Percentiles rank a stretch among this genome's conserved stretches.
Conservation (phyloP, 495 filamentous ascomycete species). For the Penicillium salamii region DNA sequence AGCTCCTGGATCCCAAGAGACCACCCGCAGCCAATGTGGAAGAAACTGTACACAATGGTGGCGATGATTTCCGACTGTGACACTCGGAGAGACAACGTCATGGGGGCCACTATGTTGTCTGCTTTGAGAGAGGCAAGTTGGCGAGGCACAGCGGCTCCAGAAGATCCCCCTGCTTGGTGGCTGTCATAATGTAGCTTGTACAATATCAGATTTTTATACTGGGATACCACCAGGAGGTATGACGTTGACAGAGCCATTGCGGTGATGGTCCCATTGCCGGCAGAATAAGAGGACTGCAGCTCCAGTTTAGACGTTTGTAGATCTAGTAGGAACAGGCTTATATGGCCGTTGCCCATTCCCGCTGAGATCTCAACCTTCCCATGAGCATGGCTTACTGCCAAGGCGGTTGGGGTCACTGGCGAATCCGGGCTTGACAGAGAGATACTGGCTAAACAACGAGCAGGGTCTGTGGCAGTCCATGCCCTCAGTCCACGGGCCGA, state of each 20-base stretch:
- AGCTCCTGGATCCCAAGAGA: slow-evolving; percentile 88
- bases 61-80: slow-evolving; percentile 61
- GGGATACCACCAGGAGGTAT: slow-evolving; percentile 75
- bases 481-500: slow-evolving; percentile 63
- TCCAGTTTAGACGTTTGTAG: slow-evolving; percentile 38
- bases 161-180: slow-evolving; percentile 2
- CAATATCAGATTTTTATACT: slow-evolving; percentile 67
- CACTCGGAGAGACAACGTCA: slow-evolving; percentile 72
- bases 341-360: slow-evolving; percentile 75
- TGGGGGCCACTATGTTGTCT: slow-evolving; percentile 72
- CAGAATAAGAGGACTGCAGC: slow-evolving; percentile 51
- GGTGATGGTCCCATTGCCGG: slow-evolving; percentile 62
- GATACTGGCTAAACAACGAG: slow-evolving; percentile 30
- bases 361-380: slow-evolving; percentile 50
- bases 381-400: slow-evolving; percentile 52
- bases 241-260: slow-evolving; percentile 72
- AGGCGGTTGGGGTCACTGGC: slow-evolving; percentile 57
- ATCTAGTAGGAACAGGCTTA: slow-evolving; percentile 64
- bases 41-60: slow-evolving; percentile 76
- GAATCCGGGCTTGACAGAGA: slow-evolving; percentile 13
- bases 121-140: slow-evolving; percentile 80
- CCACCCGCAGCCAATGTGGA: slow-evolving; percentile 65
- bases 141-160: slow-evolving; percentile 38
- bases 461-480: slow-evolving; percentile 66
- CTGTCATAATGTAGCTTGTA: slow-evolving; percentile 54